These are phyloP conservation scores for Austroboletus sp. DNA, from an alignment of 1,284 basidiomycete species.

Conservation along the genomic window DNA sequence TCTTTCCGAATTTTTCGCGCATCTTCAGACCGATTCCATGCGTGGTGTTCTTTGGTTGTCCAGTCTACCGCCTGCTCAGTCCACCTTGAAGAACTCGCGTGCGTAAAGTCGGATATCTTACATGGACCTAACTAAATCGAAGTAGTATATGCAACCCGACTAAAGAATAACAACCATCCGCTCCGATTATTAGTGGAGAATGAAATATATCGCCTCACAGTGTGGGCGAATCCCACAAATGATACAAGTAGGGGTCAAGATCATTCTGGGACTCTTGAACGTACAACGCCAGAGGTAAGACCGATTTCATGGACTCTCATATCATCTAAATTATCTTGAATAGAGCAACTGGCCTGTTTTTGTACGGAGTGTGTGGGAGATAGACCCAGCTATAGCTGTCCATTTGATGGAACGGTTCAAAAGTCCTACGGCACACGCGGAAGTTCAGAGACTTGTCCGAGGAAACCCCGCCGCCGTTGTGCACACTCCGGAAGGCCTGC, in stretches of 20 bases:
- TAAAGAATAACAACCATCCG: conserved; percentile 64
- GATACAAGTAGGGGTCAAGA: conserved; percentile 66
- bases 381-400: conserved; percentile 78
- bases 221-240: conserved; percentile 87
- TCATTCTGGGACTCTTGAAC: conserved; percentile 51
- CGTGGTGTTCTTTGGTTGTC: conserved; percentile 62
- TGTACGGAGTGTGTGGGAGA: conserved; percentile 74
- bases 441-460: conserved; percentile 72
- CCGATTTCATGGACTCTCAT: background rate
- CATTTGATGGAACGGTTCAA: conserved; percentile 86
- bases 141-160: conserved; percentile 52
- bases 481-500: conserved; percentile 73
- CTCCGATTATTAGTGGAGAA: conserved; percentile 83
- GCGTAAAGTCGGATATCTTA: conserved; percentile 20
- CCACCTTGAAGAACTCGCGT: conserved; percentile 44
- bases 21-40: conserved; percentile 69
- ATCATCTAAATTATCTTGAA: conserved; percentile 10
- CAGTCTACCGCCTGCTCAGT: conserved; percentile 56
- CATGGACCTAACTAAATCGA: conserved; percentile 5
- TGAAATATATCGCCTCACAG: conserved; percentile 78
- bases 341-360: conserved; percentile 66
- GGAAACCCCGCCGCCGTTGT: conserved; percentile 67
- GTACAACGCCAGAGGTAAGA: conserved; percentile 54
- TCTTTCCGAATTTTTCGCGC: conserved; percentile 75
- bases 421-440: conserved; percentile 51